Evolutionary conservation across 176 grass and related monocot genomes (phyloP), one percentile per base, ranked within the genome.

Genomic region (Juncus inflexus): DNA sequence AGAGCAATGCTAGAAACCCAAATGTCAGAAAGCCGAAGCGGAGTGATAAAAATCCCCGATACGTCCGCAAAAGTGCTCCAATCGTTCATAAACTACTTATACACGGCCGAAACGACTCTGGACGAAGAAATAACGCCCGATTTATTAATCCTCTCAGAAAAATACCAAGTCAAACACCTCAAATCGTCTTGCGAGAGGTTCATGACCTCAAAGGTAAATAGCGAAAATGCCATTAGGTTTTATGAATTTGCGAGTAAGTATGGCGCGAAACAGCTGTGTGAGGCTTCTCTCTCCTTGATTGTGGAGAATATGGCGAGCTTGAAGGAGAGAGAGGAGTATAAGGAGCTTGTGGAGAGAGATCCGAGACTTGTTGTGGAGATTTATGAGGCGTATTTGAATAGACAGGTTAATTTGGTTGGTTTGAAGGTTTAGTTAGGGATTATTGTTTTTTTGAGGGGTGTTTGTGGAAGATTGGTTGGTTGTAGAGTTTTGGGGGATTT

Each of bases 1-100:
- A 89, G 81, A 81, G 92, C 92, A 19, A 96, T 96, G 92, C 87
- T 96, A 45, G 92, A 91, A 52, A 96, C 86, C 60, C 87, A 96
- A 80, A 96, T 96, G 92, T 81, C 85, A 68, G 92, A 96, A 73
- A 91, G 92, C 50, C 75, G 84, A 15, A 96, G 87, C 35, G 92
- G 92, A 14, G 72, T 91, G 16, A 96, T 96, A 65, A 96, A 87
- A 70, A 96, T 96, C 39, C 68, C 82, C 14, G 92, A 96, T 49
- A 84, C 82, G 43, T 83, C 87, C 0, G 76, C 90, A 11, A 83
- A 89, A 47, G 74, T 89, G 35, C 92, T 96, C 42, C 84, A 79
- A 54, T 82, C 79, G 7, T 96, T 96, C 51, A 73, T 96, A 12
- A 43, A 89, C 58, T 96, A 91, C 64, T 65, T 96, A 65, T 96